Percentiles rank a stretch among this genome's conserved stretches.
phyloP scores from a whole-genome alignment of 2,329 filamentous ascomycete genomes.

The Corniculantispora saksenae region DNA sequence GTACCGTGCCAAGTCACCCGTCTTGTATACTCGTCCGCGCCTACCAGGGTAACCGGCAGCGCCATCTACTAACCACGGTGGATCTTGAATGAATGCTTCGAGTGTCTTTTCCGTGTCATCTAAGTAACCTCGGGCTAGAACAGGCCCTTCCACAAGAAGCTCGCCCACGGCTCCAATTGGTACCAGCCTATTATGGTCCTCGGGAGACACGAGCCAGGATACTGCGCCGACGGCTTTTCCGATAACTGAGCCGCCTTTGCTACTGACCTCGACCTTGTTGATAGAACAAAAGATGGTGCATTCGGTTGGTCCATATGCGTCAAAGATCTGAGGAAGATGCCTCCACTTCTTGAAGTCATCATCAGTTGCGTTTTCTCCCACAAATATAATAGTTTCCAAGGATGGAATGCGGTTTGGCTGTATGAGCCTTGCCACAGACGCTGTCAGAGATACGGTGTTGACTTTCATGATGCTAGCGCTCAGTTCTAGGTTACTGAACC shows the following conservation, averaged over 20 bases:
- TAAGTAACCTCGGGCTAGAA: slow-evolving; percentile 23
- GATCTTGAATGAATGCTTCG: slow-evolving; percentile 25
- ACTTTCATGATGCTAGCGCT: slow-evolving; percentile 48
- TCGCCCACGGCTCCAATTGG: slow-evolving; percentile 24
- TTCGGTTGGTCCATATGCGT: slow-evolving; percentile 46
- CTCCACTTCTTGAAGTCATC: slow-evolving; percentile 23
- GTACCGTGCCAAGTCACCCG: slow-evolving; percentile 48
- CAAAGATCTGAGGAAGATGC: slow-evolving; percentile 33
- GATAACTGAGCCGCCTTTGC: not conserved
- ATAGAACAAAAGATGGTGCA: slow-evolving; percentile 30
- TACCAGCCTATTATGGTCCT: slow-evolving; percentile 15
- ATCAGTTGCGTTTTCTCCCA: slow-evolving; percentile 21
- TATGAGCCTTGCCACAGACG: not conserved
- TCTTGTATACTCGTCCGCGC: slow-evolving; percentile 40
- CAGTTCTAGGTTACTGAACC: slow-evolving; percentile 46
- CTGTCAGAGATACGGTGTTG: slow-evolving; percentile 50
- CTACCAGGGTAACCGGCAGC: not conserved
- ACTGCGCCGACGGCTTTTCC: slow-evolving; percentile 10
- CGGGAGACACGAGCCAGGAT: slow-evolving; percentile 10
- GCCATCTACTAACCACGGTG: not conserved
- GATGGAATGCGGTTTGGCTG: slow-evolving; percentile 2
- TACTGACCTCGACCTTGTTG: not conserved
- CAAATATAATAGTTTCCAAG: slow-evolving; percentile 13
- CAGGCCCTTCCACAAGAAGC: slow-evolving; percentile 23
- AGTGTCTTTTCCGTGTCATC: slow-evolving; percentile 18